Evolutionary conservation across 2,329 filamentous ascomycete species (phyloP), one percentile per base, ranked within the genome.

Genomic region (Pseudopyricularia cyperi): DNA sequence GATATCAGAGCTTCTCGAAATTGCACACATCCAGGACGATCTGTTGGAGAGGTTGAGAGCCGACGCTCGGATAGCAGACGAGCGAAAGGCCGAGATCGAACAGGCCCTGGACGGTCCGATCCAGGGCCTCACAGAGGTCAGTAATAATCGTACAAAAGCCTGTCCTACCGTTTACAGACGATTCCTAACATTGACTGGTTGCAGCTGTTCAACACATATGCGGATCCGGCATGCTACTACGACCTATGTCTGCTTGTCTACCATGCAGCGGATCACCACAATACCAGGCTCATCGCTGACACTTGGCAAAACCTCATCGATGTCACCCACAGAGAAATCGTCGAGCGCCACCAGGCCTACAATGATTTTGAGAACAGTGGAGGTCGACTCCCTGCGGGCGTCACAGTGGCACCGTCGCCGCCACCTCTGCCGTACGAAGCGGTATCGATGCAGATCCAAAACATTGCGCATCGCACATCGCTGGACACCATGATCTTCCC

Each of bases 11-110:
- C 74, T 94, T 46, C 80, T 98, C 9, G 93, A 98, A 60, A 81
- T 97, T 49, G 91, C 90, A 14, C 91, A 93, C 61, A 93, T 98
- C 51, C 93, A 98, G 65, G 88, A 95, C 62, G 93, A 98, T 60
- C 69, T 97, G 42, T 67, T 97, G 24, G 85, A 89, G 63, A 79
- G 88, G 46, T 71, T 98, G 51, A 80, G 76, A 62, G 76, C 76
- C 9, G 93, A 98, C 57, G 64, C 71, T 1, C 80, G 93, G 44
- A 76, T 96, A 35, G 70, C 74, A 12, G 68, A 73, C 0, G 79
- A 84, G 48, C 79, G 80, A 44, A 80, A 79, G 60, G 68, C 71
- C 1, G 77, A 85, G 53, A 80, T 95, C 24, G 68, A 86, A 54
- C 65, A 74, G 46, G 75, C 79, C 32, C 77, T 96, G 35, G 83